Conservation (phyloP, 176 grass and related monocot genomes). For the Oropetium thomaeum region DNA sequence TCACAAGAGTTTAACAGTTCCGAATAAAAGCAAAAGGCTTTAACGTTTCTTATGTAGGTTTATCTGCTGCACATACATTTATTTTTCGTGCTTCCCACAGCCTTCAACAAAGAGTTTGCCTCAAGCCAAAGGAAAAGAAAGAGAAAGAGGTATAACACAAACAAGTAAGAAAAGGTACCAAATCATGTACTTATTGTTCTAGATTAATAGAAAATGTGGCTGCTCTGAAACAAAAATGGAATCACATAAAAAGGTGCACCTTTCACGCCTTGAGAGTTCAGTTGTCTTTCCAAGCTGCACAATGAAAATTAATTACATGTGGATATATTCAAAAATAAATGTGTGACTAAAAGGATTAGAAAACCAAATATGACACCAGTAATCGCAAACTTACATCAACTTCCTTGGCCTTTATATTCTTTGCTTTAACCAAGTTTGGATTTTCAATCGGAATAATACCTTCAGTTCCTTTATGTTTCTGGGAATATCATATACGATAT, state of each 20-base stretch:
- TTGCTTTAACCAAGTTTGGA: constrained; percentile 84
- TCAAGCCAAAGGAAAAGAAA: constrained; percentile 14
- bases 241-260: constrained; percentile 38
- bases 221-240: not conserved
- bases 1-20: not conserved
- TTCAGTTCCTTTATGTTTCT: constrained; percentile 89
- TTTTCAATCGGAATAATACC: constrained; percentile 94
- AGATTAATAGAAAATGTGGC: not conserved
- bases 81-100: not conserved
- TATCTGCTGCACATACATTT: not conserved
- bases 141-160: not conserved
- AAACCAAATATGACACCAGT: not conserved
- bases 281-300: constrained; percentile 73
- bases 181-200: not conserved
- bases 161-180: not conserved
- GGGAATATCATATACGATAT: constrained; percentile 25
- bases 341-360: not conserved
- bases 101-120: not conserved
- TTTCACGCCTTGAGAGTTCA: constrained; percentile 97
- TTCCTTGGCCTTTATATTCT: constrained; percentile 88
- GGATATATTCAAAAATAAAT: constrained; percentile 15
- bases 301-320: constrained; percentile 33
- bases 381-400: constrained; percentile 82
- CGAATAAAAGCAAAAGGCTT: not conserved
- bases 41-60: not conserved